phyloP scores from a whole-genome alignment of 1,139 yeast genomes.

The Candida sanyaensis region DNA sequence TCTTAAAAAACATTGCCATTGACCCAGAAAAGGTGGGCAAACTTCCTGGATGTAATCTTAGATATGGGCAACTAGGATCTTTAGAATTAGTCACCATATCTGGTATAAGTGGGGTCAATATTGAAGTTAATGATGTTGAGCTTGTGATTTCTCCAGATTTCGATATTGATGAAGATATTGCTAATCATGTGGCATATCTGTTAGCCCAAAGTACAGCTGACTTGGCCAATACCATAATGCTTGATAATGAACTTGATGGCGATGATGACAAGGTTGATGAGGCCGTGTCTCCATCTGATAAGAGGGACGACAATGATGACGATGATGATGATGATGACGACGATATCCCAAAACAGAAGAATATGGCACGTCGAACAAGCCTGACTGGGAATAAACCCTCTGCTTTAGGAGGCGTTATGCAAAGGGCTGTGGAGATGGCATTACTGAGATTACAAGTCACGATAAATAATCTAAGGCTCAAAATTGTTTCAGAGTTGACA shows the following conservation, averaged over 20 bases:
- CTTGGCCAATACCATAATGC: constrained; percentile 60
- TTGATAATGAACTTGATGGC: constrained; percentile 22
- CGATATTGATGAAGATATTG: constrained; percentile 30
- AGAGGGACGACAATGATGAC: constrained; percentile 16
- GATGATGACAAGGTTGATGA: constrained; percentile 19
- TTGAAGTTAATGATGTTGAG: constrained; percentile 58
- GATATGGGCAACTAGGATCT: constrained; percentile 62
- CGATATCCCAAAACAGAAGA: constrained; percentile 11
- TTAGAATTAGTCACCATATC: constrained; percentile 40
- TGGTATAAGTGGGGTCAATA: constrained; percentile 58
- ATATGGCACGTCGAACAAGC: constrained; percentile 10
- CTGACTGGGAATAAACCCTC: constrained; percentile 24
- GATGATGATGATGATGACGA: constrained; percentile 17
- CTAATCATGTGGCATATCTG: constrained; percentile 34
- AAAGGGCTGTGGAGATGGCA: constrained; percentile 69
- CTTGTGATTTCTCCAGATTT: constrained; percentile 55
- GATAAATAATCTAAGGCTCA: constrained; percentile 45
- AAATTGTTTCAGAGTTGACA: constrained; percentile 52
- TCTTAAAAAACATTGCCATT: constrained; percentile 62
- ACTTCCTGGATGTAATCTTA: constrained; percentile 65
- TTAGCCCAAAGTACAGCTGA: constrained; percentile 68
- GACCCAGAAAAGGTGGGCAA: constrained; percentile 70
- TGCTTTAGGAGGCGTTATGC: constrained; percentile 56
- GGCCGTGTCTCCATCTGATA: constrained; percentile 6
- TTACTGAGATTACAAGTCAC: constrained; percentile 59